Evolutionary conservation across 148 eudicot genomes (phyloP), one percentile per base, ranked within the genome.

Genomic region (Linanthus parryae): DNA sequence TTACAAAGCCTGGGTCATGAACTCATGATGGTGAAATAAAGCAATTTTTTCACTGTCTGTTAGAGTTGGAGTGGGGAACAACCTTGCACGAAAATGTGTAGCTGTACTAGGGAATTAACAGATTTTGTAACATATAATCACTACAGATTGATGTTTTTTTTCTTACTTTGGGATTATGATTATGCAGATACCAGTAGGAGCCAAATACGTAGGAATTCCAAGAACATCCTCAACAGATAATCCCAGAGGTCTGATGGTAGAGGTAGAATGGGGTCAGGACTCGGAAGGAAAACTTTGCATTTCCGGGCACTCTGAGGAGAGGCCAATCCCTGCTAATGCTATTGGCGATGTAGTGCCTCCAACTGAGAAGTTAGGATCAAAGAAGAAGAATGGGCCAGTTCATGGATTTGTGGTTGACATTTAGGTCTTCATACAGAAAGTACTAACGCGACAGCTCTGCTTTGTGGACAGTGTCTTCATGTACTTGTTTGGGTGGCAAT

Each of bases 191-290:
- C 92, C 83, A 6, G 58, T 74, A 43, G 92, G 92, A 40, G 77
- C 84, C 4, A 75, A 68, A 41, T 77, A 48, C 43, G 66, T 84
- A 7, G 73, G 70, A 2, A 59, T 84, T 52, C 86, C 84, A 42
- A 79, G 76, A 44, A 69, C 87, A 48, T 77, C 69, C 44, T 59
- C 74, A 4, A 58, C 68, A 49, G 77, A 76, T 44, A 72, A 77
- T 55, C 73, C 79, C 2, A 59, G 65, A 52, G 84, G 87, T 41
- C 20, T 59, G 12, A 84, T 84, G 92, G 87, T 80, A 8, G 79
- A 77, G 59, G 77, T 84, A 13, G 63, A 64, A 19, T 84, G 92
- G 92, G 73, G 70, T 33, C 84, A 74, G 52, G 86, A 80, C 63
- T 86, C 80, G 47, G 51, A 79, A 2, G 92, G 86, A 23, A 19